Evolutionary conservation across 768 basidiomycete genomes (phyloP).

Genomic region (Myochromella boudieri): DNA sequence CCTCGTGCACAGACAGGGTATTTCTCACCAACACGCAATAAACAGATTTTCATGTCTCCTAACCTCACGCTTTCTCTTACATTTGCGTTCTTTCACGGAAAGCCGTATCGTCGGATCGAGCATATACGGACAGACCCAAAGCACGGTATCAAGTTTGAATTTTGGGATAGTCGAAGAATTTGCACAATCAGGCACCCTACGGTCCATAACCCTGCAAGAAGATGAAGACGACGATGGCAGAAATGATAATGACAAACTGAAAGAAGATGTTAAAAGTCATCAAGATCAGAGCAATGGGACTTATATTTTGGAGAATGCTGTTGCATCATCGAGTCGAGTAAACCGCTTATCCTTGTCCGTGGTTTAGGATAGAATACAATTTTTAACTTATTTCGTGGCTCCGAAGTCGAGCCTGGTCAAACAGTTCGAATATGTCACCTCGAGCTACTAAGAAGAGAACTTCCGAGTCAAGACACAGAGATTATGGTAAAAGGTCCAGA

Average conservation of each 20-base stretch:
- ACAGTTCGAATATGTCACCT: no score
- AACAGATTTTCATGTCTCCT: slow-evolving; percentile 16
- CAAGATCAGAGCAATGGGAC: no score
- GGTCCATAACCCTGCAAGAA: neutral
- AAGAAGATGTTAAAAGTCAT: no score
- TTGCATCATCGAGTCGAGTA: no score
- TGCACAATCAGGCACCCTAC: neutral
- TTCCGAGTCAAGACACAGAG: no score
- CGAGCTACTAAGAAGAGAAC: no score
- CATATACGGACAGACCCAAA: neutral
- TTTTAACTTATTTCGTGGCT: no score
- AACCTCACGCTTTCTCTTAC: slow-evolving; percentile 15
- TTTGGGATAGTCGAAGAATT: slow-evolving; percentile 12
- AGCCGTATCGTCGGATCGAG: neutral
- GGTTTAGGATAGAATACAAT: no score
- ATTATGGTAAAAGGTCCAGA: no score
- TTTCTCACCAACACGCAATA: neutral
- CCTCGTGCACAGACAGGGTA: no score
- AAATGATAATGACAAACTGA: neutral
- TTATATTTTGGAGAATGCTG: neutral
- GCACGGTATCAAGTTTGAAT: slow-evolving; percentile 2
- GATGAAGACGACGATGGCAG: neutral
- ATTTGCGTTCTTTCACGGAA: slow-evolving; percentile 5
- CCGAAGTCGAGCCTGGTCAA: no score
- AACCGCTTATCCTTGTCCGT: no score